These are phyloP conservation scores for Sporisorium iseilematis-ciliati DNA, from an alignment of 1,284 basidiomycete genomes.

Conservation along the genomic window DNA sequence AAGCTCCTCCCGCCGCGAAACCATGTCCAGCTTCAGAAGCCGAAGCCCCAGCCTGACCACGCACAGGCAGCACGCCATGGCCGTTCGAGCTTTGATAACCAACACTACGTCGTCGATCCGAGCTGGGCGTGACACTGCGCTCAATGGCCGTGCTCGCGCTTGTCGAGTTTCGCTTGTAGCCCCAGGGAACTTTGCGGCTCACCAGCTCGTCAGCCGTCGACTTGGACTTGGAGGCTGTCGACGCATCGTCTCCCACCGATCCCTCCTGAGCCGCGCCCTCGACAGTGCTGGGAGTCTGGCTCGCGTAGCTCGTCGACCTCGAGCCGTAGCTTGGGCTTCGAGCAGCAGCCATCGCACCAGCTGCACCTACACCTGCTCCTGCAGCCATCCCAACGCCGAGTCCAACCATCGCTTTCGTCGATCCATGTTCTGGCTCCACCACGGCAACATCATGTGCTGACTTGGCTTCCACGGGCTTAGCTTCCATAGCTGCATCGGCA, in stretches of 20 bases:
- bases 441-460: slow-evolving; percentile 25
- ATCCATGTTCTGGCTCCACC: slow-evolving; percentile 12
- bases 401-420: slow-evolving; percentile 10
- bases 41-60: slow-evolving; percentile 4
- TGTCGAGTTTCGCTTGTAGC: slow-evolving; percentile 53
- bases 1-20: not conserved
- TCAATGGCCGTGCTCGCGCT: slow-evolving; percentile 20
- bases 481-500: slow-evolving; percentile 20
- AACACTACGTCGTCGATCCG: slow-evolving; percentile 42
- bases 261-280: slow-evolving; percentile 21
- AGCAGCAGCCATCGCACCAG: slow-evolving; percentile 8
- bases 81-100: slow-evolving; percentile 44
- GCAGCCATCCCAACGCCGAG: slow-evolving; percentile 20
- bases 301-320: slow-evolving; percentile 33
- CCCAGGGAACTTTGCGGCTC: slow-evolving; percentile 63
- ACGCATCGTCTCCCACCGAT: slow-evolving; percentile 24
- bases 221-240: slow-evolving; percentile 28
- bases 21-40: slow-evolving; percentile 26
- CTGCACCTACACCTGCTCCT: slow-evolving; percentile 13
- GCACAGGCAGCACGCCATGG: slow-evolving; percentile 26
- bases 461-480: slow-evolving; percentile 31
- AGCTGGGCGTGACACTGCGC: slow-evolving; percentile 35
- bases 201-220: slow-evolving; percentile 38
- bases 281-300: slow-evolving; percentile 24
- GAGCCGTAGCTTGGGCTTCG: slow-evolving; percentile 32